phyloP scores from a whole-genome alignment of 352 stramenopile genomes.

The Globisporangium alternatum region DNA sequence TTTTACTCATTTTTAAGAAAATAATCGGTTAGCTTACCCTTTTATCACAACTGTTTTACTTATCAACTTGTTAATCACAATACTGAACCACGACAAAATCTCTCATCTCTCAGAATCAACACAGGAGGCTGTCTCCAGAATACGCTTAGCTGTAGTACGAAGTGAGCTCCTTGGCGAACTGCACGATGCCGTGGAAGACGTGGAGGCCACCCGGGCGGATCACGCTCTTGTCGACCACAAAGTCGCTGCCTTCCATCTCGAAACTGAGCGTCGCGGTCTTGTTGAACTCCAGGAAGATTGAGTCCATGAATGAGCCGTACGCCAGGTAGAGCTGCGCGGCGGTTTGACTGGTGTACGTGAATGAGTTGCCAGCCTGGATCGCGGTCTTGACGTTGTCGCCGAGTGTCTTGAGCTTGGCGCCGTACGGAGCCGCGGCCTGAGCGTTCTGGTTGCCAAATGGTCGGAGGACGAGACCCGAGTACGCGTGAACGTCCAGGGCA shows the following conservation, averaged over 20 bases:
- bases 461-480: slow-evolving; percentile 20
- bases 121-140: no score
- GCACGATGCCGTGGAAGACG: slow-evolving; percentile 21
- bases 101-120: no score
- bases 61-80: no score
- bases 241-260: slow-evolving; percentile 27
- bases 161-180: slow-evolving; percentile 24
- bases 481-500: slow-evolving; percentile 28
- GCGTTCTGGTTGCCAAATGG: slow-evolving; percentile 21
- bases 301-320: slow-evolving; percentile 27
- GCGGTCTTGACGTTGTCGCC: slow-evolving; percentile 17
- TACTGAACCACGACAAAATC: no score
- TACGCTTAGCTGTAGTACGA: no score
- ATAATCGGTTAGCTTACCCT: no score
- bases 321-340: slow-evolving; percentile 24
- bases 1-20: no score
- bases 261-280: slow-evolving; percentile 23
- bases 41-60: no score
- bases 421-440: slow-evolving; percentile 15
- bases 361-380: slow-evolving; percentile 15
- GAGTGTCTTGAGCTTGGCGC: slow-evolving; percentile 17
- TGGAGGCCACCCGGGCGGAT: slow-evolving; percentile 22
- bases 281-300: slow-evolving; percentile 21
- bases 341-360: slow-evolving; percentile 22
- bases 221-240: slow-evolving; percentile 20